These are phyloP conservation scores for Ophiosphaerella korrae DNA, from an alignment of 2,329 filamentous ascomycete species.

Conservation along the genomic window DNA sequence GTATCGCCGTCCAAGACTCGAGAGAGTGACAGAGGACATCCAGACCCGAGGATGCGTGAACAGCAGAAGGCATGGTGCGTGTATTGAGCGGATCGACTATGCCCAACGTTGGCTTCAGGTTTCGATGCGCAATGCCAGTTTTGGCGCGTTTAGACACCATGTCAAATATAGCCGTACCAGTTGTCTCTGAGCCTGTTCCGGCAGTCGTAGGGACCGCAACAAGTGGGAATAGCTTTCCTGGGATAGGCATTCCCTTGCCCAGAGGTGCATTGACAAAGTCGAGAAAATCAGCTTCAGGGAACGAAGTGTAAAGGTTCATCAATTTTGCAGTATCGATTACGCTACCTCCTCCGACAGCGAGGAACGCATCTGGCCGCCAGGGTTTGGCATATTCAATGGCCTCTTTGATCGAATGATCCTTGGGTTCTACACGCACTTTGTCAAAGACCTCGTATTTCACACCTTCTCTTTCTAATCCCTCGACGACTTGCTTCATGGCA, in stretches of 20 bases:
- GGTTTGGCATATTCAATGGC: constrained; percentile 87
- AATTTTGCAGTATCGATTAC: constrained; percentile 98
- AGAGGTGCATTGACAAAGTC: constrained; percentile 98
- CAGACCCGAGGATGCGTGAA: constrained; percentile 88
- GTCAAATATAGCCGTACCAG: constrained; percentile 97
- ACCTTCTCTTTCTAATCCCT: constrained; percentile 77
- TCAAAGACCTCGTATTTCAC: constrained; percentile 82
- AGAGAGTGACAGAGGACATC: constrained; percentile 95
- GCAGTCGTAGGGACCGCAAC: constrained; percentile 86
- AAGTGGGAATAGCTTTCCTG: constrained; percentile 72
- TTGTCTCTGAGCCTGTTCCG: constrained; percentile 90
- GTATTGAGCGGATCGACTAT: constrained; percentile 90
- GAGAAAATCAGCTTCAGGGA: constrained; percentile 90
- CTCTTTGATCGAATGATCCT: constrained; percentile 88
- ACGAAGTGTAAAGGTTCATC: constrained; percentile 94
- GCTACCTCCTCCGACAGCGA: constrained; percentile 89
- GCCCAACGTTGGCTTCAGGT: constrained; percentile 91
- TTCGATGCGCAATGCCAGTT: constrained; percentile 93
- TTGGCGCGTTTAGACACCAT: constrained; percentile 88
- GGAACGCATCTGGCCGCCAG: constrained; percentile 82
- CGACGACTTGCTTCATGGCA: constrained; percentile 86
- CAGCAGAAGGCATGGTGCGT: constrained; percentile 90
- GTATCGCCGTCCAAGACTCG: constrained; percentile 97
- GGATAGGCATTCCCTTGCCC: constrained; percentile 80
- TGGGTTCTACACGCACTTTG: constrained; percentile 84